Base-by-base conservation (phyloP, 768 basidiomycete genomes). In the Chalciporus sphaerocephalus region DNA sequence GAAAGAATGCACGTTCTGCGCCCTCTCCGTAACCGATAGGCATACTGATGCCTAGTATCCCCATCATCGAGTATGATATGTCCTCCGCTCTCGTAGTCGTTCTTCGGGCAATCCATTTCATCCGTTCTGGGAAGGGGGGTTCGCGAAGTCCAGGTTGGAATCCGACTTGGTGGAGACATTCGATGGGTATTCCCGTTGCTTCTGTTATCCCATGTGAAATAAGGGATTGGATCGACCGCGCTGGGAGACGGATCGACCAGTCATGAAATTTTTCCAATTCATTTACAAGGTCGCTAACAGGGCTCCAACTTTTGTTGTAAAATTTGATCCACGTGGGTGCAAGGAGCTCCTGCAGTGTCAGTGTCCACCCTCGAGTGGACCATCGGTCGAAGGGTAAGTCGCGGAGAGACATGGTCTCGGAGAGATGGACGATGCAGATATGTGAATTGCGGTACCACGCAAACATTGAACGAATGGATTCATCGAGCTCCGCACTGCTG, bases 381-480 rank as follows among this genome's bases (percentile, higher is more conserved):
- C 30, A 32, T 6, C n/a, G 5, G 30, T 32, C 30, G 30, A 32
- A n/a, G 15, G 30, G 30, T 32, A 32, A 5, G 5, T 32, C 30
- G 4, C 15, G 5, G 13, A 32, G 30, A 8, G 30, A 5, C 4
- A 4, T 15, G 15, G 30, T 32, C 6, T 38, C 36, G 1, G 21
- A 32, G 11, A 57, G 39, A 35, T 57, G 45, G 3, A 35, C 43
- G 30, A 52, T 35, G 36, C 56, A 57, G n/a, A 50, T 20, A 30
- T 34, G 21, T 6, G 56, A 42, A 8, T 46, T 38, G 2, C 38
- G 33, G 32, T 57, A 57, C 53, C 56, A 57, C 15, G 27, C n/a
- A 21, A 52, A 57, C 56, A 55, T 57, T 0, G 56, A 52, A n/a
- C 47, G 46, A 9, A 57, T 51, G 15, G 56, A 51, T 22, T 57